These are phyloP conservation scores for Pelargonium citronellum DNA, from an alignment of 441 rosid species.

Conservation along the genomic window DNA sequence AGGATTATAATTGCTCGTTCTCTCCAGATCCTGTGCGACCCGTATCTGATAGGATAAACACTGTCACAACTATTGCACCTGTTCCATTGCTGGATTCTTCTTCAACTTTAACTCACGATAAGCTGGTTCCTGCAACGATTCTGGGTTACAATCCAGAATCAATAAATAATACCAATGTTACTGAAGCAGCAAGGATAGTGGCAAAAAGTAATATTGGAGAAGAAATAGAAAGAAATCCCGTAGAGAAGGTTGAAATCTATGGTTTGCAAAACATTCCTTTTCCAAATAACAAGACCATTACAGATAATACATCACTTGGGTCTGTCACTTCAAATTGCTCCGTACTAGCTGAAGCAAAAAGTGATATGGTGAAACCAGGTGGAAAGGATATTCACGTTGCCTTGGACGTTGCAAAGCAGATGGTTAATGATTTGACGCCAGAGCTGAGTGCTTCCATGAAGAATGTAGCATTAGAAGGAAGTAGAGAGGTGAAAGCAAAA, in stretches of 20 bases:
- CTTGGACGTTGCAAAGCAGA: slow-evolving; percentile 39
- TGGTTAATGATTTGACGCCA: slow-evolving; percentile 47
- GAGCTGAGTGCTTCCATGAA: slow-evolving; percentile 44
- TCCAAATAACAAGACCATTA: slow-evolving; percentile 24
- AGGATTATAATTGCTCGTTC: slow-evolving; percentile 32
- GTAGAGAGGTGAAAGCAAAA: slow-evolving; percentile 57
- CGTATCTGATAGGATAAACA: slow-evolving; percentile 29
- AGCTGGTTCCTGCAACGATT: slow-evolving; percentile 23
- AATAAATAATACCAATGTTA: slow-evolving; percentile 23
- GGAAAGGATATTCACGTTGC: slow-evolving; percentile 33
- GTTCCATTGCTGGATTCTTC: slow-evolving; percentile 29
- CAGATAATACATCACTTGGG: slow-evolving; percentile 19
- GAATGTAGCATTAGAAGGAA: slow-evolving; percentile 74
- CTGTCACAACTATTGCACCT: slow-evolving; percentile 27
- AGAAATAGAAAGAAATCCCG: slow-evolving; percentile 35
- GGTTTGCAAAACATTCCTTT: slow-evolving; percentile 23
- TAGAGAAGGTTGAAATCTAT: slow-evolving; percentile 27
- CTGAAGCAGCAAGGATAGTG: slow-evolving; percentile 31
- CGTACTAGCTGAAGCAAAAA: slow-evolving; percentile 27
- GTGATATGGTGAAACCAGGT: slow-evolving; percentile 24
- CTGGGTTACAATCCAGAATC: slow-evolving; percentile 28
- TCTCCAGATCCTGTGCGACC: slow-evolving; percentile 33
- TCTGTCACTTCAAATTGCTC: slow-evolving; percentile 30
- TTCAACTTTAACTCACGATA: slow-evolving; percentile 31
- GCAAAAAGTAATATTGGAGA: slow-evolving; percentile 33